A percentile compares a stretch with the other conserved stretches of the same genome.
These are phyloP conservation scores for Nemania sp. DNA, from an alignment of 2,329 filamentous ascomycete species.

Conservation along the genomic window DNA sequence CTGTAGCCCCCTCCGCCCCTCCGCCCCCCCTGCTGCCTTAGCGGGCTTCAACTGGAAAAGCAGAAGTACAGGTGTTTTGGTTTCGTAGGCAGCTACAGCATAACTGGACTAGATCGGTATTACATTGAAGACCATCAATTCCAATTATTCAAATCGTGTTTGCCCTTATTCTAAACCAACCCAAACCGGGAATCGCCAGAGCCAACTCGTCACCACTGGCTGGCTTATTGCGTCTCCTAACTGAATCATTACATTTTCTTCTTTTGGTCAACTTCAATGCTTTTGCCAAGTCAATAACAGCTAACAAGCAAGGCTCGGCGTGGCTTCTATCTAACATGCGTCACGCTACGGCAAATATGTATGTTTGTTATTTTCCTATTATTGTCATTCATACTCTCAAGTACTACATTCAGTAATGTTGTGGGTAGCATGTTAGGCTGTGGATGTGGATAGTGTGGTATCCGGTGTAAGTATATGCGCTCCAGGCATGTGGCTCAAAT, in stretches of 20 bases:
- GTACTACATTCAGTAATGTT: neutral
- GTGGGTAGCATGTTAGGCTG: neutral
- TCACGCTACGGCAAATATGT: neutral
- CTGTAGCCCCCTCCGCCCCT: neutral
- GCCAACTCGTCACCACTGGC: constrained; percentile 4
- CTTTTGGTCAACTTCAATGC: neutral
- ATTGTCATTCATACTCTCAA: neutral
- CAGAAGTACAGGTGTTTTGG: too few relatives aligned
- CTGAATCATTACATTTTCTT: neutral
- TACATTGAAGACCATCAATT: constrained; percentile 27
- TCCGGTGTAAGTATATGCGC: neutral
- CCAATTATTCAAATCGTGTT: constrained; percentile 35
- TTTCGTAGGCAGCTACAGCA: too few relatives aligned
- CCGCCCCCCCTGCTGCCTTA: constrained; percentile 3
- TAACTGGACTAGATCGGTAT: constrained; percentile 24
- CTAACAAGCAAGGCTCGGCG: neutral
- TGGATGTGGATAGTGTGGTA: neutral
- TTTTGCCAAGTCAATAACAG: neutral
- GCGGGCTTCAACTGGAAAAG: neutral
- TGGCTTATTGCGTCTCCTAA: neutral
- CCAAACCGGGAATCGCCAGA: neutral
- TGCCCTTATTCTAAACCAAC: neutral
- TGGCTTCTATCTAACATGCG: neutral
- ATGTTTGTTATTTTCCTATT: neutral
- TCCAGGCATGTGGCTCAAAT: neutral